phyloP scores from a whole-genome alignment of 179 eudicot species.

The Silene coronaria region DNA sequence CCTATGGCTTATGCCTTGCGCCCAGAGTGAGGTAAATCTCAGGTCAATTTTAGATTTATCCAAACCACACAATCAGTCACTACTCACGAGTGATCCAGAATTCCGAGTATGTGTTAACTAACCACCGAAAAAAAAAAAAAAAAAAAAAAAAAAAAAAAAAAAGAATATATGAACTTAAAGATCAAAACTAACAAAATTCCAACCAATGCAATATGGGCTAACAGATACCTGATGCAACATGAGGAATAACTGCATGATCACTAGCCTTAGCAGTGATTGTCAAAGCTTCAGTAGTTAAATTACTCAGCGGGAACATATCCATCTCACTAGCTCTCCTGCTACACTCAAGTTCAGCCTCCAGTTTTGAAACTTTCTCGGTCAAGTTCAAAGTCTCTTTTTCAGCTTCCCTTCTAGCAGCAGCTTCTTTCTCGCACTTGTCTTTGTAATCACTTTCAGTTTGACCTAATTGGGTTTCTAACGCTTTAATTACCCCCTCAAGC shows the following conservation, averaged over 20 bases:
- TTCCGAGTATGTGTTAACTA: not conserved
- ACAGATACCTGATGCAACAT: slow-evolving; percentile 48
- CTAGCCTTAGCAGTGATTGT: slow-evolving; percentile 28
- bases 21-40: not conserved
- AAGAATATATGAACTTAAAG: not conserved
- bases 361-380: slow-evolving; percentile 71
- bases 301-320: slow-evolving; percentile 50
- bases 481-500: slow-evolving; percentile 94
- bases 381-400: slow-evolving; percentile 57
- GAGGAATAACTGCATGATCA: slow-evolving; percentile 55
- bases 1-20: not conserved
- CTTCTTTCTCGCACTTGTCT: slow-evolving; percentile 77
- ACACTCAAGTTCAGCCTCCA: slow-evolving; percentile 66
- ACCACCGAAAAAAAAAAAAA: not conserved
- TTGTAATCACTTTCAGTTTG: slow-evolving; percentile 81
- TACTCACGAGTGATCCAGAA: not conserved
- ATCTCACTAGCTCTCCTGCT: slow-evolving; percentile 55
- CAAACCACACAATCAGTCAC: not conserved
- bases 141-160: not conserved
- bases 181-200: not conserved
- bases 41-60: no score
- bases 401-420: slow-evolving; percentile 44
- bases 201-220: not conserved
- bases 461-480: slow-evolving; percentile 80
- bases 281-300: slow-evolving; percentile 42